Conservation (phyloP, 768 basidiomycete genomes). For the Amanita phalloides region DNA sequence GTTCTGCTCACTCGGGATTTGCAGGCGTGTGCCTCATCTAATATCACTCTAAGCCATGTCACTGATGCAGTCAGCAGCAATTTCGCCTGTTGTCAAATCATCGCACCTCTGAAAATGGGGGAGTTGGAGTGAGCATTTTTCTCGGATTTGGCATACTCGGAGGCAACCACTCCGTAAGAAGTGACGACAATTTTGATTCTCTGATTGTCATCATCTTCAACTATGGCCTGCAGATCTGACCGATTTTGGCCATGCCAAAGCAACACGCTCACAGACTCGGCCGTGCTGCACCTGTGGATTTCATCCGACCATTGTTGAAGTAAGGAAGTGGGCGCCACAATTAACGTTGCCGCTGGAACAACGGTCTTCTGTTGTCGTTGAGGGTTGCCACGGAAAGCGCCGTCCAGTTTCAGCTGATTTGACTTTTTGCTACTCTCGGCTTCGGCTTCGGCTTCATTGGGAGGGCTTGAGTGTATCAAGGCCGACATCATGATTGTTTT, state of each 20-base stretch:
- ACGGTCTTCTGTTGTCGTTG: slow-evolving; percentile 19
- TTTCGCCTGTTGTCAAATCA: slow-evolving; percentile 32
- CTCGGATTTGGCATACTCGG: slow-evolving; percentile 69
- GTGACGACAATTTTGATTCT: slow-evolving; percentile 77
- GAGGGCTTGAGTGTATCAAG: slow-evolving; percentile 72
- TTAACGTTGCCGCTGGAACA: slow-evolving; percentile 58
- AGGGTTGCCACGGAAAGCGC: slow-evolving; percentile 41
- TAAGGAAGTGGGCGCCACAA: slow-evolving; percentile 88
- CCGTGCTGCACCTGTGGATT: slow-evolving; percentile 70
- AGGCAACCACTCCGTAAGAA: slow-evolving; percentile 85
- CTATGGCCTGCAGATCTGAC: slow-evolving; percentile 49
- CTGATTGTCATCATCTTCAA: slow-evolving; percentile 40
- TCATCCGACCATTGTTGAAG: slow-evolving; percentile 93
- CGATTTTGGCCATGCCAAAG: slow-evolving; percentile 90
- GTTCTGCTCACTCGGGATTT: slow-evolving; percentile 85
- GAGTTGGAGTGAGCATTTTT: slow-evolving; percentile 36
- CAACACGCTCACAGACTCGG: slow-evolving; percentile 51
- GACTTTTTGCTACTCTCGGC: slow-evolving; percentile 23
- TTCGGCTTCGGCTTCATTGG: slow-evolving; percentile 20
- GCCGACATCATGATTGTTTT: slow-evolving; percentile 92
- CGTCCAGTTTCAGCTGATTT: slow-evolving; percentile 53
- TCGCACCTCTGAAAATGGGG: slow-evolving; percentile 63
- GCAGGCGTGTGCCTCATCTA: slow-evolving; percentile 94
- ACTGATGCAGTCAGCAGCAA: slow-evolving; percentile 27
- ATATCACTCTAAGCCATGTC: slow-evolving; percentile 71